A percentile compares a stretch with the other conserved stretches of the same genome.
phyloP scores from a whole-genome alignment of 257 asterid genomes.

The Lithospermum erythrorhizon region DNA sequence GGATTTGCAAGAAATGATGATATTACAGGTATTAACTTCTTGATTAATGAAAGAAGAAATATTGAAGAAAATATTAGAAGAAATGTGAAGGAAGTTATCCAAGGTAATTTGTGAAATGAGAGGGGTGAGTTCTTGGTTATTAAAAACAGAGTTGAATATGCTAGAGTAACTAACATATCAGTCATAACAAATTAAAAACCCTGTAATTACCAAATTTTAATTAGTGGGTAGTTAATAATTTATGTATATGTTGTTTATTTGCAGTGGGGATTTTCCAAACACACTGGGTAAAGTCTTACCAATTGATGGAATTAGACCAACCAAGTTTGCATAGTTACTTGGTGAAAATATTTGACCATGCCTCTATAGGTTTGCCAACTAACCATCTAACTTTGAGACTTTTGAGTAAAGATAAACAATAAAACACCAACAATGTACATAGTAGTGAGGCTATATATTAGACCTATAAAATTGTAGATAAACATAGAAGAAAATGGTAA shows the following conservation, averaged over 20 bases:
- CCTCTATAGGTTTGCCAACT: background rate
- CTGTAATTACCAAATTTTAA: background rate
- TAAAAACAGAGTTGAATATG: background rate
- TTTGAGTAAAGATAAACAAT: too few relatives aligned
- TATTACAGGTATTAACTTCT: too few relatives aligned
- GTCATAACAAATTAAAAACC: background rate
- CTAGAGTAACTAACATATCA: background rate
- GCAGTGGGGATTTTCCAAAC: background rate
- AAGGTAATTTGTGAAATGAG: background rate
- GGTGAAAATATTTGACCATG: background rate
- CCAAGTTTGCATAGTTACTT: background rate
- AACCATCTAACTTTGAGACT: background rate
- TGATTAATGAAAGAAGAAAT: too few relatives aligned
- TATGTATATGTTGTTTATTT: background rate
- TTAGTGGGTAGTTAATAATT: background rate
- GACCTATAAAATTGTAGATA: too few relatives aligned
- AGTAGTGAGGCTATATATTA: too few relatives aligned
- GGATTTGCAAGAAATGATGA: too few relatives aligned
- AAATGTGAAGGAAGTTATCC: too few relatives aligned
- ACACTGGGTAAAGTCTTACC: background rate
- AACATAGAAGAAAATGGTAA: too few relatives aligned
- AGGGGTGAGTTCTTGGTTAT: background rate
- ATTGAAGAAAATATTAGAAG: too few relatives aligned
- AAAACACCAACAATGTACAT: too few relatives aligned
- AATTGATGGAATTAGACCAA: background rate